Evolutionary conservation across 108 stramenopile genomes (phyloP).

Genomic region (Pseudonitzschia multiseries): DNA sequence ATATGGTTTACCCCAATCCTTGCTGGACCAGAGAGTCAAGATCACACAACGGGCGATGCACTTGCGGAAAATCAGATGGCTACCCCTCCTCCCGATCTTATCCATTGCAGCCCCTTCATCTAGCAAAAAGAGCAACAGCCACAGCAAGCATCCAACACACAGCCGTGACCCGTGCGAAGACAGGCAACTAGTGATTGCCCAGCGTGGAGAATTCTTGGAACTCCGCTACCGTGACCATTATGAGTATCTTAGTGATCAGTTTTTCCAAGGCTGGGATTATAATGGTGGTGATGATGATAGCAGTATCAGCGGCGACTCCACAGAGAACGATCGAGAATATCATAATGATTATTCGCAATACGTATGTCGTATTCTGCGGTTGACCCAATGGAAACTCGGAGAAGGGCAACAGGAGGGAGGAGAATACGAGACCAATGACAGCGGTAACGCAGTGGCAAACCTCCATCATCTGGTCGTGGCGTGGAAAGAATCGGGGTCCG

Average conservation of each 20-base stretch:
- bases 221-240: constrained; percentile 3
- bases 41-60: background rate
- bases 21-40: background rate
- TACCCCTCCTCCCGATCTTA: background rate
- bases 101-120: background rate
- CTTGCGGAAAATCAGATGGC: background rate
- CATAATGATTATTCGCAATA: background rate
- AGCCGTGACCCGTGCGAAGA: constrained; percentile 6
- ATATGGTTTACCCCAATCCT: constrained; percentile 11
- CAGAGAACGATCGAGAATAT: background rate
- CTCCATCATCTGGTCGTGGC: constrained; percentile 3
- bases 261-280: background rate
- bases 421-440: background rate
- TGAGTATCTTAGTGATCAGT: constrained; percentile 1
- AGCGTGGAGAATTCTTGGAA: constrained; percentile 6
- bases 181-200: constrained; percentile 9
- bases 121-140: background rate
- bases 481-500: constrained; percentile 17
- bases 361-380: background rate
- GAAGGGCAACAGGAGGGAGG: background rate
- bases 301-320: background rate
- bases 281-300: background rate
- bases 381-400: constrained; percentile 10
- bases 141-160: background rate
- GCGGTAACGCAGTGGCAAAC: background rate